phyloP scores from a whole-genome alignment of 352 stramenopile genomes.

The Pythium rishiriense region DNA sequence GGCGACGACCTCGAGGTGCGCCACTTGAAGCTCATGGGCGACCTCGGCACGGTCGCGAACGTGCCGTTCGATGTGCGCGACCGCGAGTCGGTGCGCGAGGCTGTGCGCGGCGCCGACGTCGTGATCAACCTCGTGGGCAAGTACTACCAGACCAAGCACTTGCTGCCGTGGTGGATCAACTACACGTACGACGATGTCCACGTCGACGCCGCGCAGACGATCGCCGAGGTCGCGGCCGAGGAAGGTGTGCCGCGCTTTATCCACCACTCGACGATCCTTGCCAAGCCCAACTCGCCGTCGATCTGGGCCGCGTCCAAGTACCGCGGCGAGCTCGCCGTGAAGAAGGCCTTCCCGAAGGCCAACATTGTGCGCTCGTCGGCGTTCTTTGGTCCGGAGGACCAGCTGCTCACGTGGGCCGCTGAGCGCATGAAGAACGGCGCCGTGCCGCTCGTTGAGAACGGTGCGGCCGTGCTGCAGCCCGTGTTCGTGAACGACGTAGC shows the following conservation, averaged over 20 bases:
- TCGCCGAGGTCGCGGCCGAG: slow-evolving; percentile 81
- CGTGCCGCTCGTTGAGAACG: slow-evolving; percentile 94
- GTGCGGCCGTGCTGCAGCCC: slow-evolving; percentile 92
- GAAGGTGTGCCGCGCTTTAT: slow-evolving; percentile 76
- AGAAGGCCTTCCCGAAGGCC: slow-evolving; percentile 92
- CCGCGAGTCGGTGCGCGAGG: slow-evolving; percentile 91
- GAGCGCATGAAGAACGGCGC: slow-evolving; percentile 71
- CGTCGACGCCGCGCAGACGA: slow-evolving; percentile 89
- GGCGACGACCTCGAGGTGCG: slow-evolving; percentile 93
- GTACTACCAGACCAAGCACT: slow-evolving; percentile 96
- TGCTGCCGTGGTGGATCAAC: slow-evolving; percentile 93
- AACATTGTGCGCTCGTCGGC: slow-evolving; percentile 95
- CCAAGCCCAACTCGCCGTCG: slow-evolving; percentile 79
- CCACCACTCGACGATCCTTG: slow-evolving; percentile 83
- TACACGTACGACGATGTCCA: slow-evolving; percentile 96
- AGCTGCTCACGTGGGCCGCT: slow-evolving; percentile 92
- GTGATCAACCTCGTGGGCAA: slow-evolving; percentile 98
- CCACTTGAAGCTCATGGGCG: slow-evolving; percentile 93
- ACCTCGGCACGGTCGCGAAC: slow-evolving; percentile 90
- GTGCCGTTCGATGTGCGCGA: slow-evolving; percentile 88
- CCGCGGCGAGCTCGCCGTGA: slow-evolving; percentile 82
- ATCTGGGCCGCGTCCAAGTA: slow-evolving; percentile 86
- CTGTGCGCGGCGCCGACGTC: slow-evolving; percentile 92
- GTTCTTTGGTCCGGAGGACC: slow-evolving; percentile 96
- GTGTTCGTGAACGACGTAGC: slow-evolving; percentile 88